Conservation (phyloP, 768 basidiomycete species). For the Melanogaster broomeanus region DNA sequence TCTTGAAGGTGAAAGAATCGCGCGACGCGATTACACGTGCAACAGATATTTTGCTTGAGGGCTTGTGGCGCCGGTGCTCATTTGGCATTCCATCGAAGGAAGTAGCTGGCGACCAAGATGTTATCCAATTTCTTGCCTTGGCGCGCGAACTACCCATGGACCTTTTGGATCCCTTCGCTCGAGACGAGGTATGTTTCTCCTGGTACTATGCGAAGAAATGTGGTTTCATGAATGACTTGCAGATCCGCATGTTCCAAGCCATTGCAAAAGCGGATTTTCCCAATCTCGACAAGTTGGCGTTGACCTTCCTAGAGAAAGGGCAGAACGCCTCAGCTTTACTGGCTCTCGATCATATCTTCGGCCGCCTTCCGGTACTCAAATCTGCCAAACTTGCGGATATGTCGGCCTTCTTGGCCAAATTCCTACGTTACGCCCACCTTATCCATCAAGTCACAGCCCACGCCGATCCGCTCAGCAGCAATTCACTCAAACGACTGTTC, state of each 20-base stretch:
- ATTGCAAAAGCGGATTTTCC: conserved; percentile 24
- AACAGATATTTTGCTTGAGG: conserved; percentile 39
- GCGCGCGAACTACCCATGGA: conserved; percentile 13
- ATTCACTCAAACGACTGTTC: conserved; percentile 35
- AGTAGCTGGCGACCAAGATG: not conserved
- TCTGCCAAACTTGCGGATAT: conserved; percentile 27
- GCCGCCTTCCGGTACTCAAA: conserved; percentile 24
- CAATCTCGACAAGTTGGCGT: conserved; percentile 34
- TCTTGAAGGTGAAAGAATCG: conserved; percentile 38
- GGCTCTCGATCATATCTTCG: conserved; percentile 46
- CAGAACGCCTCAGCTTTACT: conserved; percentile 40
- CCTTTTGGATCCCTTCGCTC: conserved; percentile 2
- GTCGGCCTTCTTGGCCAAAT: conserved; percentile 32
- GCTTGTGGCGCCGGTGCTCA: conserved; percentile 47
- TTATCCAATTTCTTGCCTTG: conserved; percentile 28
- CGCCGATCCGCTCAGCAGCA: conserved; percentile 27
- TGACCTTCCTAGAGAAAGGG: conserved; percentile 25
- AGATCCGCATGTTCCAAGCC: conserved; percentile 36
- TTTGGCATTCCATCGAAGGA: conserved; percentile 34
- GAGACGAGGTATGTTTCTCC: conserved; percentile 12
- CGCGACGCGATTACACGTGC: conserved; percentile 35
- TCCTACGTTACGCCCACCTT: conserved; percentile 36
- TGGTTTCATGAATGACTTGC: not conserved
- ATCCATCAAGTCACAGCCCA: conserved; percentile 30
- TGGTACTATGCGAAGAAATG: not conserved